Percentiles rank a stretch among this genome's conserved stretches.
These are phyloP conservation scores for Vanrija sp. DNA, from an alignment of 1,284 basidiomycete genomes.

Conservation along the genomic window DNA sequence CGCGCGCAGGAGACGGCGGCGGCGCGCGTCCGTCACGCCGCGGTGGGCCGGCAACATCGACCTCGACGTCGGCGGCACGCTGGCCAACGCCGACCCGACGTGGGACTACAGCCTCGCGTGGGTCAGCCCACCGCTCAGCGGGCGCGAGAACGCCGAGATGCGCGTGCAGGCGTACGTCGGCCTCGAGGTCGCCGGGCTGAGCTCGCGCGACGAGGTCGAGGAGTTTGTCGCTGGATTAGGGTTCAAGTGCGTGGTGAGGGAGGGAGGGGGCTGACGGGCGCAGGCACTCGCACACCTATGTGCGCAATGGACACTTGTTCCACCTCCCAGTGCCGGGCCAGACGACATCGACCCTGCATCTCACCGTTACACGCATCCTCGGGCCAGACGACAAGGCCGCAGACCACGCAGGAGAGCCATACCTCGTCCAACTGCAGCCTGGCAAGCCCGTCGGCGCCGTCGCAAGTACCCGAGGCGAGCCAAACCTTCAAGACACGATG, in stretches of 20 bases:
- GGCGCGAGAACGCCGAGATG: slow-evolving; percentile 37
- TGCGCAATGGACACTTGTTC: slow-evolving; percentile 30
- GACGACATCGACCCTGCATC: slow-evolving; percentile 23
- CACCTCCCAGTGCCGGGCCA: slow-evolving; percentile 34
- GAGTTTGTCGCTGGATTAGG: slow-evolving; percentile 34
- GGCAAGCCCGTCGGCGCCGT: slow-evolving; percentile 30
- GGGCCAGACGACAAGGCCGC: slow-evolving; percentile 5
- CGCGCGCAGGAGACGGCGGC: slow-evolving; percentile 4
- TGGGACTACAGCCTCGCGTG: slow-evolving; percentile 28
- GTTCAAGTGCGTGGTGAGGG: slow-evolving; percentile 20
- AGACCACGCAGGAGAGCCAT: slow-evolving; percentile 23
- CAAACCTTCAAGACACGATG: slow-evolving; percentile 30
- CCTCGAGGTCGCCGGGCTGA: slow-evolving; percentile 28
- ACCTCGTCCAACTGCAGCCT: slow-evolving; percentile 36
- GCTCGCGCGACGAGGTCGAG: slow-evolving; percentile 25
- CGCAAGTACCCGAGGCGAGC: slow-evolving; percentile 19
- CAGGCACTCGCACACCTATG: slow-evolving; percentile 37
- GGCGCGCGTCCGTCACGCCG: background rate
- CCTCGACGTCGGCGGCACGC: no score
- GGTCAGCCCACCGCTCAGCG: slow-evolving; percentile 27
- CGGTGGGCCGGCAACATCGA: background rate
- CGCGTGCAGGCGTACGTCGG: slow-evolving; percentile 30
- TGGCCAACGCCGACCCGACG: background rate
- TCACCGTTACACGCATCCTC: slow-evolving; percentile 27
- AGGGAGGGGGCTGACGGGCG: background rate